Conservation (phyloP, 176 grass and related monocot genomes). For the Oryza australiensis region DNA sequence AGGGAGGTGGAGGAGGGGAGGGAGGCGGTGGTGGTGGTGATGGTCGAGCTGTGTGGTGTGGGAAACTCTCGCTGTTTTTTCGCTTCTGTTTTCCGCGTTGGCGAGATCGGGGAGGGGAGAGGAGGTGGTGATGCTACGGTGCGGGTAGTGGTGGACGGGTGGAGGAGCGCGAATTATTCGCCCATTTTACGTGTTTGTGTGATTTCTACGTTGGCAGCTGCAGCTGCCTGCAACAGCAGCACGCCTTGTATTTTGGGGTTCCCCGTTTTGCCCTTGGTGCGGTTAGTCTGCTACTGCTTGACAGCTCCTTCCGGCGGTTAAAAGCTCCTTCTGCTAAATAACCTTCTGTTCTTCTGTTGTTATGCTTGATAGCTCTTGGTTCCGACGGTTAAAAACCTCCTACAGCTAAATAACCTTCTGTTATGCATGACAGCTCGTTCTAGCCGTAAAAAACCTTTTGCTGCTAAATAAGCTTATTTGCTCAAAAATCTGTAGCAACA, state of each 20-base stretch:
- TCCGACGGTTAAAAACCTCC: too few species aligned
- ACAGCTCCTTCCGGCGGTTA: not conserved
- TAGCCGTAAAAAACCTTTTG: too few species aligned
- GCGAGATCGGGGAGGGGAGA: constrained; percentile 39
- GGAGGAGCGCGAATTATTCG: constrained; percentile 69
- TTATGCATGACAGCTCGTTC: too few species aligned
- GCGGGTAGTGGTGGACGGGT: constrained; percentile 37
- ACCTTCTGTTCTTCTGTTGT: too few species aligned
- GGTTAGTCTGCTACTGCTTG: not conserved
- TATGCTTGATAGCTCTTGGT: too few species aligned
- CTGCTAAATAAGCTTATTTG: too few species aligned
- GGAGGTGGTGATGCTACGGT: not conserved
- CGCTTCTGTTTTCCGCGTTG: constrained; percentile 36
- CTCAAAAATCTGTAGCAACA: too few species aligned
- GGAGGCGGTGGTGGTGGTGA: constrained; percentile 4
- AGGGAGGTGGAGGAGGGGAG: not conserved
- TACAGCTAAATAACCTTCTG: too few species aligned
- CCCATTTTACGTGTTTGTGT: constrained; percentile 27
- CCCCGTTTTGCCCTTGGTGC: constrained; percentile 17
- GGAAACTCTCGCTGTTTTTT: constrained; percentile 16
- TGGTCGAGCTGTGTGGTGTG: constrained; percentile 40
- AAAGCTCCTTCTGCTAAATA: not conserved
- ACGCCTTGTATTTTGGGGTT: not conserved
- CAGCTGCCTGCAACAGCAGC: not conserved
- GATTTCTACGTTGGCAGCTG: not conserved